phyloP scores from a whole-genome alignment of 805 yeast genomes.

The Wickerhamiella bombiphila region DNA sequence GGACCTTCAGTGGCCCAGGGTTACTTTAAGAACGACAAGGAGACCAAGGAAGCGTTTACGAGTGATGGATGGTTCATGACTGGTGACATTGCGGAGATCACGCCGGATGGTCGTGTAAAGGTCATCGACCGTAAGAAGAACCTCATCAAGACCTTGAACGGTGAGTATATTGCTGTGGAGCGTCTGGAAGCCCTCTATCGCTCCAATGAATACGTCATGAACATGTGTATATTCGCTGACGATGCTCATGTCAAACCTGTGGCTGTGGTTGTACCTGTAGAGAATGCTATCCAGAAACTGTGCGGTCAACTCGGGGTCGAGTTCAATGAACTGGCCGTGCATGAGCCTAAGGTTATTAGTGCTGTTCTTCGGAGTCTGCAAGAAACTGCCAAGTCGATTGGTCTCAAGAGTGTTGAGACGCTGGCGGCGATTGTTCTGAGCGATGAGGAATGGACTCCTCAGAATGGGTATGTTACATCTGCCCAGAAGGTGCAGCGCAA shows the following conservation, averaged over 20 bases:
- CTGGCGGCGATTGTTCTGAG: slow-evolving; percentile 61
- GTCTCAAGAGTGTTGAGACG: slow-evolving; percentile 74
- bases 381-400: slow-evolving; percentile 66
- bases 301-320: slow-evolving; percentile 42
- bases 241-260: slow-evolving; percentile 76
- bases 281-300: slow-evolving; percentile 43
- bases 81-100: slow-evolving; percentile 96
- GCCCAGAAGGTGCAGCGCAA: slow-evolving; percentile 95
- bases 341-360: slow-evolving; percentile 40
- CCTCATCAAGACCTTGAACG: slow-evolving; percentile 86
- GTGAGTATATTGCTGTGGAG: slow-evolving; percentile 95
- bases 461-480: slow-evolving; percentile 80
- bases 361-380: slow-evolving; percentile 46
- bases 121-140: slow-evolving; percentile 92
- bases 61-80: slow-evolving; percentile 91
- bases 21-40: slow-evolving; percentile 71
- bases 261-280: slow-evolving; percentile 78
- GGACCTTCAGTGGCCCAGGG: slow-evolving; percentile 63
- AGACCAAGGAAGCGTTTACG: slow-evolving; percentile 58
- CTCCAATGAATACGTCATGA: slow-evolving; percentile 58
- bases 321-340: slow-evolving; percentile 35
- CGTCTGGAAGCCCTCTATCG: slow-evolving; percentile 85
- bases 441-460: slow-evolving; percentile 96
- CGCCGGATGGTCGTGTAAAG: slow-evolving; percentile 59
- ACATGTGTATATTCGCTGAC: slow-evolving; percentile 91